A percentile compares a stretch with the other conserved stretches of the same genome.
phyloP scores from a whole-genome alignment of 2,329 filamentous ascomycete species.

The Akanthomyces muscarius region DNA sequence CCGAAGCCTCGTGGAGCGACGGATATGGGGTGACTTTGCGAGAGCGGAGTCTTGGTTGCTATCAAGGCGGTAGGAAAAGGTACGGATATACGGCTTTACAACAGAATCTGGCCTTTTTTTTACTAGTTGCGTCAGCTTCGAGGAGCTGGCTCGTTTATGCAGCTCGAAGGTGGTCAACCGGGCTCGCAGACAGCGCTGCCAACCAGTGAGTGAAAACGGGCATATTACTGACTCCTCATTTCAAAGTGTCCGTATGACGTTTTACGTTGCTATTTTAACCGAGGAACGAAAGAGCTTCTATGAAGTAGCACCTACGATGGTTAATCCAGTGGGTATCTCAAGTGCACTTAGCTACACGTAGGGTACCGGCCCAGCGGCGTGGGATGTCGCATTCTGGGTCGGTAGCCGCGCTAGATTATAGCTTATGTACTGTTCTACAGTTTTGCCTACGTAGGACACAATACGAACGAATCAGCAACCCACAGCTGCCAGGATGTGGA shows the following conservation, averaged over 20 bases:
- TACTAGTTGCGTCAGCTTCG: no score
- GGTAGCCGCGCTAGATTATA: not conserved
- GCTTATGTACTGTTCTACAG: not conserved
- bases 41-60: not conserved
- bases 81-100: not conserved
- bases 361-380: not conserved
- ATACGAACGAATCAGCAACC: not conserved
- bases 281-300: no score
- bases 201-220: no score
- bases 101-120: no score
- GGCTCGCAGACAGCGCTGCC: no score
- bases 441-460: not conserved
- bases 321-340: not conserved
- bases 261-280: no score
- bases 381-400: not conserved
- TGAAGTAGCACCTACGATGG: not conserved
- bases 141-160: no score
- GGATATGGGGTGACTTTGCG: not conserved
- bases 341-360: not conserved
- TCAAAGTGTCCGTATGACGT: no score
- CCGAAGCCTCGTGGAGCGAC: not conserved
- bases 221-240: no score
- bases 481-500: not conserved
- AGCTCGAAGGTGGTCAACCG: no score
- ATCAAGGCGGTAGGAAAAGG: not conserved